Evolutionary conservation across 2,329 filamentous ascomycete species (phyloP), one percentile per base, ranked within the genome.

Genomic region (Aspergillus quadrilineatus): DNA sequence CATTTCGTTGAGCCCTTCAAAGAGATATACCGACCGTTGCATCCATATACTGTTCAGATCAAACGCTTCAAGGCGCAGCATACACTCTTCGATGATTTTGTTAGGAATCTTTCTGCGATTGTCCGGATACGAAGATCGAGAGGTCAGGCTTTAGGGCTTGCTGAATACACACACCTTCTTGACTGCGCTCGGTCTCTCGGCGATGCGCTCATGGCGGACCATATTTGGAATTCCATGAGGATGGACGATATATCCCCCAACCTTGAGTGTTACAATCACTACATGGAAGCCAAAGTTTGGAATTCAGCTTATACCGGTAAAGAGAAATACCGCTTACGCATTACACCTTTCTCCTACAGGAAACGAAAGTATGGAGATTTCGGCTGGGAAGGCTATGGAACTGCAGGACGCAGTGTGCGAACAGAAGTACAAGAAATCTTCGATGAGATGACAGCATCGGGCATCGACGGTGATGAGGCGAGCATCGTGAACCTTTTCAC

Each of bases 401-500:
- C 70, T 0, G 69, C 60, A 5, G 34, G 22, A 17, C 54, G 62
- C 14, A 74, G 75, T 59, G 66, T 78, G 6, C 67, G 71, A 7
- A 63, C 64, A 26, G 48, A 67, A n/a, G 71, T 77, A 6, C 51
- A 77, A 54, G 47, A 60, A 1, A 65, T 80, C 2, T 82, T 84
- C 57, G 67, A 75, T 26, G 65, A 77, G 26, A 84, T 86, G 79
- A 69, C 76, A 2, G 60, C 69, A 3, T 60, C 68, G 6, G 78
- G 78, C 0, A 61, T 79, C 15, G 57, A 70, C 12, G 76, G 77
- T 2, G 76, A 85, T 56, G 80, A 82, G 65, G 73, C 77, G 49
- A 84, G 80, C 1, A 85, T 81, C 60, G 75, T 77, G 57, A 75
- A 80, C 45, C 55, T 86, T 49, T 79, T 86, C 58, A 73, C 79